phyloP scores from a whole-genome alignment of 768 basidiomycete genomes.

The Postia placenta region DNA sequence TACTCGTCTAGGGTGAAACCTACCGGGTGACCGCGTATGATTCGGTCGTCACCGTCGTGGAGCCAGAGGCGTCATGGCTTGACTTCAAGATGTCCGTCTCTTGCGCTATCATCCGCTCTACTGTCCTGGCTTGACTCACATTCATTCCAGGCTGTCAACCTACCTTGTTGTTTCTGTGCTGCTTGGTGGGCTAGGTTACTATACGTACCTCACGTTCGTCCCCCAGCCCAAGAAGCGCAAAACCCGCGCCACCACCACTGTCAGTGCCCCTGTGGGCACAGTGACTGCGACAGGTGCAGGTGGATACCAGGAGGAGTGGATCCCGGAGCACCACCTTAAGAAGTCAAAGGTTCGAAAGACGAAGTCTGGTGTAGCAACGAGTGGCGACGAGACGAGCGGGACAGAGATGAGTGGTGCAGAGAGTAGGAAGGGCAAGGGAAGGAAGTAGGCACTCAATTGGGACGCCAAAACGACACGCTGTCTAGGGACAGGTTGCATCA shows the following conservation, averaged over 20 bases:
- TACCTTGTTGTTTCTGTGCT: constrained; percentile 65
- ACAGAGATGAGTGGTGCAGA: constrained; percentile 38
- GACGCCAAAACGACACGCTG: not conserved
- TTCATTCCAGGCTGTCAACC: constrained; percentile 42
- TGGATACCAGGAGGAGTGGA: constrained; percentile 87
- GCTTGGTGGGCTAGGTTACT: constrained; percentile 57
- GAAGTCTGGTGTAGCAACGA: constrained; percentile 56
- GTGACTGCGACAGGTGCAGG: constrained; percentile 61
- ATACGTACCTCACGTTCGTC: constrained; percentile 57
- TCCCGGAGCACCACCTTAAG: constrained; percentile 83
- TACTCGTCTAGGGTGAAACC: constrained; percentile 39
- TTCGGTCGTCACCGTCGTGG: constrained; percentile 71
- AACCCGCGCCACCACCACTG: constrained; percentile 28
- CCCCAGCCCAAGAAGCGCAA: constrained; percentile 62
- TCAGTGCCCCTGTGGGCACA: constrained; percentile 49
- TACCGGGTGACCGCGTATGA: constrained; percentile 69
- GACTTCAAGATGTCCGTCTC: constrained; percentile 71
- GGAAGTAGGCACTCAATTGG: constrained; percentile 31
- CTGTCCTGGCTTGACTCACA: not conserved
- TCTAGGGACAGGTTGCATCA: not conserved
- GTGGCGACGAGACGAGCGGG: constrained; percentile 57
- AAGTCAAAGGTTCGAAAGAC: constrained; percentile 50
- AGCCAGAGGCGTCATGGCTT: constrained; percentile 71
- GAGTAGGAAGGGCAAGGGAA: constrained; percentile 40
- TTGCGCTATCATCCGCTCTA: constrained; percentile 3